Evolutionary conservation across 2,329 filamentous ascomycete genomes (phyloP).

Genomic region (Sclerotinia spermophila): DNA sequence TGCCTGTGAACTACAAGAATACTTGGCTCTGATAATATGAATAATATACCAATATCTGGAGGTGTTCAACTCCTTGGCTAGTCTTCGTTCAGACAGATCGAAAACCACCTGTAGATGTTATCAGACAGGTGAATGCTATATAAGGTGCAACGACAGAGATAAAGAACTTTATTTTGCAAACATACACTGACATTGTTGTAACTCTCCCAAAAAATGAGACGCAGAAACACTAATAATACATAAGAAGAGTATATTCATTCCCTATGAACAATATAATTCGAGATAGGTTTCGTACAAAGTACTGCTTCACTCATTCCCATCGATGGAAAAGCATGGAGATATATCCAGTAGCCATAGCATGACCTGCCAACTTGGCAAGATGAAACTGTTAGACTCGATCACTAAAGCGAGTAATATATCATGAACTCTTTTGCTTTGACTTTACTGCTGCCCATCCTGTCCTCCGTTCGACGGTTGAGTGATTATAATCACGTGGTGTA

Average conservation of each 20-base stretch:
- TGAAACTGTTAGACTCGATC: not conserved
- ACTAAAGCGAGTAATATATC: not conserved
- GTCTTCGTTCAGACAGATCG: not conserved
- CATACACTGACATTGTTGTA: not conserved
- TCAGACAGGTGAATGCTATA: not conserved
- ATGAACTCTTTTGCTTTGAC: not conserved
- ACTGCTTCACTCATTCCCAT: no score
- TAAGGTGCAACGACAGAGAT: not conserved
- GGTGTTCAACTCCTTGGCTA: not conserved
- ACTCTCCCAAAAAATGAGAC: not conserved
- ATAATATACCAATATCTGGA: not conserved
- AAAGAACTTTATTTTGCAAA: not conserved
- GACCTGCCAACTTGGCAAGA: not conserved
- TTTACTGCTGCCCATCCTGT: no score
- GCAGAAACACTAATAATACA: not conserved
- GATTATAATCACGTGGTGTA: not conserved
- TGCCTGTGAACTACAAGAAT: not conserved
- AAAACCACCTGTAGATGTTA: not conserved
- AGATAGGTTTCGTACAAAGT: no score
- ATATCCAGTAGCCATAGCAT: not conserved
- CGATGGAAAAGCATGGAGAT: not conserved
- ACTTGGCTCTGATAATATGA: not conserved
- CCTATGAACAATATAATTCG: not conserved
- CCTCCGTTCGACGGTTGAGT: not conserved
- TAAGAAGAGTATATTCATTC: not conserved